Evolutionary conservation across 257 asterid species (phyloP).

Genomic region (Buddleja alternifolia): DNA sequence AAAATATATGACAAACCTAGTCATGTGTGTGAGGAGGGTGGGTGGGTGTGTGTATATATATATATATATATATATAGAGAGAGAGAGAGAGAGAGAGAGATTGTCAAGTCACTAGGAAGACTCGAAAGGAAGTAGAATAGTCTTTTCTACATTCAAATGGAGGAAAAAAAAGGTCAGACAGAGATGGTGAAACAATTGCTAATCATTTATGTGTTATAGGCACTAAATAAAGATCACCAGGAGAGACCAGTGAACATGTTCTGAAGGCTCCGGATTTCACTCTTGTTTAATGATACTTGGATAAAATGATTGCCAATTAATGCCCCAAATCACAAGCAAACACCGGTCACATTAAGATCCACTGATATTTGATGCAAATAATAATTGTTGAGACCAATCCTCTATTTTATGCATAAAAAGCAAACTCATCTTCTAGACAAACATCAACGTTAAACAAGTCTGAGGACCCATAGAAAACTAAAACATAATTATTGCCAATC

Average conservation of each 20-base stretch:
- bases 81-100: not conserved
- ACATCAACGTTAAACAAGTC: not conserved
- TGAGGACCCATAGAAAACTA: not conserved
- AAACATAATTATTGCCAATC: not conserved
- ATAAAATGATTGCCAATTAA: not conserved
- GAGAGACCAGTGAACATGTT: not conserved
- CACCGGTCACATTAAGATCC: not conserved
- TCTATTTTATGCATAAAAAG: not conserved
- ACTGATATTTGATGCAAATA: not conserved
- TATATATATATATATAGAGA: no score
- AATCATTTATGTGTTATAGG: not conserved
- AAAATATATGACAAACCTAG: not conserved
- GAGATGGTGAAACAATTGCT: not conserved
- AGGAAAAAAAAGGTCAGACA: not conserved
- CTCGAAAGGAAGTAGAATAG: not conserved
- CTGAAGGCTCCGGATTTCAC: not conserved
- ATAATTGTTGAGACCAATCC: not conserved
- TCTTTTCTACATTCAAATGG: not conserved
- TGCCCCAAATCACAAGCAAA: not conserved
- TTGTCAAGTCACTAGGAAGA: not conserved
- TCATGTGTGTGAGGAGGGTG: no score
- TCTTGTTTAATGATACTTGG: conserved; percentile 1
- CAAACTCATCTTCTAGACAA: not conserved
- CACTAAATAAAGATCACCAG: conserved; percentile 4
- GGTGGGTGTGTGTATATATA: no score